Evolutionary conservation across 192 early-diverging fungal genomes (phyloP).

Genomic region (Paraglomus brasilianum): DNA sequence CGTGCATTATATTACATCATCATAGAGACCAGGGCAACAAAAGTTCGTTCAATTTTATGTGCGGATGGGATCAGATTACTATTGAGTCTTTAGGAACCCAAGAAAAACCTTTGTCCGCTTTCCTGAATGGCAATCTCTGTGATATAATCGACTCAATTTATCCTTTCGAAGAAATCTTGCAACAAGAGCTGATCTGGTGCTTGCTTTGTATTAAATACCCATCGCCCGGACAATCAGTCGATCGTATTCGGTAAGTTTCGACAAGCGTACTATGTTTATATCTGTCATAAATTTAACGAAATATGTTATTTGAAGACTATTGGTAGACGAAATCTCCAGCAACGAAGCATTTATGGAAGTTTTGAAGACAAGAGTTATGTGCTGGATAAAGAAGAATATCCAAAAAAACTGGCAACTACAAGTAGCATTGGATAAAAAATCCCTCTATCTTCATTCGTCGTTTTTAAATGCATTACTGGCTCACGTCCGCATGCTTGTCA

Average conservation of each 20-base stretch:
- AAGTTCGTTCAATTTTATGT: constrained; percentile 27
- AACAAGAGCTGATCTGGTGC: constrained; percentile 33
- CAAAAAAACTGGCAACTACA: constrained; percentile 26
- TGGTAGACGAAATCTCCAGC: constrained; percentile 12
- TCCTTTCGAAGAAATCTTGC: constrained; percentile 30
- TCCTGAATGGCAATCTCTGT: constrained; percentile 15
- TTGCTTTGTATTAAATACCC: constrained; percentile 34
- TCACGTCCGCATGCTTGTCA: constrained; percentile 19
- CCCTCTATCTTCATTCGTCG: constrained; percentile 20
- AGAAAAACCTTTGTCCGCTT: constrained; percentile 23
- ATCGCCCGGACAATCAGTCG: constrained; percentile 9
- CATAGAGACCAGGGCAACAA: neutral
- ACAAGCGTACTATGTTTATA: too few species aligned
- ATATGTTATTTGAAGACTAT: neutral
- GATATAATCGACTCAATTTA: constrained; percentile 22
- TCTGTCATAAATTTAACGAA: neutral
- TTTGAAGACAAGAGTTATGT: neutral
- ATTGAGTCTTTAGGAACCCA: constrained; percentile 22
- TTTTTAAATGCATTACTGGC: constrained; percentile 24
- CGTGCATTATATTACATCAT: constrained; percentile 32
- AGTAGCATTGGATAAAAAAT: constrained; percentile 29
- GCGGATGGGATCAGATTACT: constrained; percentile 31
- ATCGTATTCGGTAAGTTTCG: neutral
- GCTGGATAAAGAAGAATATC: constrained; percentile 13
- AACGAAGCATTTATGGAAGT: constrained; percentile 5